phyloP scores from a whole-genome alignment of 768 basidiomycete species.

The Tulasnella sp. region DNA sequence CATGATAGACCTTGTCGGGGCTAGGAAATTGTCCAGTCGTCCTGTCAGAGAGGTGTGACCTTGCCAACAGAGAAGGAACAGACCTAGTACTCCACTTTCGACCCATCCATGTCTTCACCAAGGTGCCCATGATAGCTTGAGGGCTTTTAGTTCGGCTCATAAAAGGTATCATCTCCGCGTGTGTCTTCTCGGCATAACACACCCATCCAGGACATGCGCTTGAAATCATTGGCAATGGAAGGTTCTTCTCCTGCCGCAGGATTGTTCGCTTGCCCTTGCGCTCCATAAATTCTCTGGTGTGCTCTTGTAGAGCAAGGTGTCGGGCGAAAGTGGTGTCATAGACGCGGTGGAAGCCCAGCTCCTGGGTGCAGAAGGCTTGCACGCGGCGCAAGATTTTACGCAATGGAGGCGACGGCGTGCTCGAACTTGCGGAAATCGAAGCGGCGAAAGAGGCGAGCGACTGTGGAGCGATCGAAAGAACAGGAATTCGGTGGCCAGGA shows the following conservation, averaged over 20 bases:
- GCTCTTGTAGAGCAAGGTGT: slow-evolving; percentile 81
- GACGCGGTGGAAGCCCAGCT: slow-evolving; percentile 76
- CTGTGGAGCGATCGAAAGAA: slow-evolving; percentile 90
- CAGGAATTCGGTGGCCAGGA: slow-evolving; percentile 57
- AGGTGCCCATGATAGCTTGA: slow-evolving; percentile 90
- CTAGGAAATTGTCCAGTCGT: slow-evolving; percentile 46
- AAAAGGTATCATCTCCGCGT: slow-evolving; percentile 90
- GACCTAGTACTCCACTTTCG: slow-evolving; percentile 67
- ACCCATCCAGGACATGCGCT: slow-evolving; percentile 99
- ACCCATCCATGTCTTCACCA: slow-evolving; percentile 90
- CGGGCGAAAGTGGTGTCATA: slow-evolving; percentile 96
- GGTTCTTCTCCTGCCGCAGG: slow-evolving; percentile 22
- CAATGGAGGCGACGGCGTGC: slow-evolving; percentile 42
- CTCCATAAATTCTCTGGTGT: slow-evolving; percentile 78
- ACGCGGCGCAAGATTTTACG: slow-evolving; percentile 70
- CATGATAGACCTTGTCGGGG: slow-evolving; percentile 90
- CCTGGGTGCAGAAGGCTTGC: slow-evolving; percentile 65
- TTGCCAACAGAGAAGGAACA: slow-evolving; percentile 43
- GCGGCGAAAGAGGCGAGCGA: slow-evolving; percentile 81
- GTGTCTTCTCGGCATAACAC: slow-evolving; percentile 98
- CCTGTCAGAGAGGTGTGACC: neutral
- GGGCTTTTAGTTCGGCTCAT: slow-evolving; percentile 88
- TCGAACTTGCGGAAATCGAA: slow-evolving; percentile 54
- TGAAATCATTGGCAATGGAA: slow-evolving; percentile 81
- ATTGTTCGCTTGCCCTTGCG: slow-evolving; percentile 50